Evolutionary conservation across 2,329 filamentous ascomycete genomes (phyloP), one percentile per base, ranked within the genome.

Genomic region (Monosporascus sp.): DNA sequence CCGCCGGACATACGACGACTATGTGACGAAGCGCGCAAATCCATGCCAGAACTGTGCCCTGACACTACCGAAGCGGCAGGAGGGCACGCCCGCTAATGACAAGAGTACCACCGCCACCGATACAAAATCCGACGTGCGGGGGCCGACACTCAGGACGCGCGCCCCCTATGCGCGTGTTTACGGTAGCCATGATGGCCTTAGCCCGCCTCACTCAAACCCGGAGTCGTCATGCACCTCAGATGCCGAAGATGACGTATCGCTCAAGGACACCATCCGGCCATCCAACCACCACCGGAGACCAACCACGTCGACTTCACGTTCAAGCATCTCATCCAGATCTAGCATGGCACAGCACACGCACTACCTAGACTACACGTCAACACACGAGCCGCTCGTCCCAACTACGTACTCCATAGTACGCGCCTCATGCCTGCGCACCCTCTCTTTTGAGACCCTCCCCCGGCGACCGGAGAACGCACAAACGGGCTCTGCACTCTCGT

Each of bases 11-110:
- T 86, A 86, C 58, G 82, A 85, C 59, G 82, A 85, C 55, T 80
- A 79, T n/a, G 82, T 83, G 25, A 84, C 80, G 44, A 82, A 79
- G 65, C 79, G 80, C 53, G 81, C 83, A 50, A 81, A 78, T 7
- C 83, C 84, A 22, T 88, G 84, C 65, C 81, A 85, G 56, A 88
- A 86, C 67, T 88, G 84, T 65, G 83, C 84, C 53, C 77, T 88
- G 62, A 87, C 83, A 0, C 69, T 88, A 7, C 84, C 84, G 0
- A 75, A 75, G 60, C 72, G 73, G 48, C 74, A 75, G 51, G 64
- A 70, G 24, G 52, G 58, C 49, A 60, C 57, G 50, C 52, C n/a
- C 24, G 51, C 45, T 7, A 61, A 63, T 49, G 57, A 51, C 44
- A 60, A 56, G 46, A 55, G 50, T 49, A 60, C 47, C 53, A 51